phyloP scores from a whole-genome alignment of 2,329 filamentous ascomycete genomes.

The Penicillium rolfsii region DNA sequence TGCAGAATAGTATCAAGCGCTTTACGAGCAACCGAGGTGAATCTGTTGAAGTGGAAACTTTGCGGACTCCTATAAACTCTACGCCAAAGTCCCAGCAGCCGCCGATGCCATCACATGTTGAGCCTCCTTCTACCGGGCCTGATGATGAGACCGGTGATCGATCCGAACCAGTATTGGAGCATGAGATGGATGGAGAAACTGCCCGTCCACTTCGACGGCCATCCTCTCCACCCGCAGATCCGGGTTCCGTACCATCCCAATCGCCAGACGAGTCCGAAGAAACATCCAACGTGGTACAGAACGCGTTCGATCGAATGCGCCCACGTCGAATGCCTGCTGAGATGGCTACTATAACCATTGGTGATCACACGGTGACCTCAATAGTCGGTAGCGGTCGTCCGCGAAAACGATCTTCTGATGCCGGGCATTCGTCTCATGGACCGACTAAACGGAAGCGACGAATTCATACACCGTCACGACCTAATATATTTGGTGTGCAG shows the following conservation, averaged over 20 bases:
- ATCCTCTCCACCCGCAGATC: constrained; percentile 18
- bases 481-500: constrained; percentile 49
- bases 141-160: constrained; percentile 9
- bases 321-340: constrained; percentile 65
- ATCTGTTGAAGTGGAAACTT: constrained; percentile 19
- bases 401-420: constrained; percentile 39
- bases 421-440: constrained; percentile 24
- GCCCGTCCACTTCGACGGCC: constrained; percentile 14
- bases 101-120: background rate
- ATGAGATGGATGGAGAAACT: constrained; percentile 13
- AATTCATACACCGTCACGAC: constrained; percentile 42
- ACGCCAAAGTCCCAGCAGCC: background rate
- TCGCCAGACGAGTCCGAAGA: constrained; percentile 23
- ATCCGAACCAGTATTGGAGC: constrained; percentile 9
- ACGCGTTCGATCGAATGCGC: constrained; percentile 67
- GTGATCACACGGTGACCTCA: constrained; percentile 67
- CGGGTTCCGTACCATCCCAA: constrained; percentile 8
- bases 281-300: constrained; percentile 56
- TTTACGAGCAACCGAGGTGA: constrained; percentile 30
- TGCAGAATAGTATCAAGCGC: constrained; percentile 28
- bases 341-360: constrained; percentile 75
- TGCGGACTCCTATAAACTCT: constrained; percentile 18
- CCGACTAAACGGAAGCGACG: constrained; percentile 44
- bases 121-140: background rate
- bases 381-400: constrained; percentile 62